These are phyloP conservation scores for Exidia glandulosa DNA, from an alignment of 768 basidiomycete genomes.

Conservation along the genomic window DNA sequence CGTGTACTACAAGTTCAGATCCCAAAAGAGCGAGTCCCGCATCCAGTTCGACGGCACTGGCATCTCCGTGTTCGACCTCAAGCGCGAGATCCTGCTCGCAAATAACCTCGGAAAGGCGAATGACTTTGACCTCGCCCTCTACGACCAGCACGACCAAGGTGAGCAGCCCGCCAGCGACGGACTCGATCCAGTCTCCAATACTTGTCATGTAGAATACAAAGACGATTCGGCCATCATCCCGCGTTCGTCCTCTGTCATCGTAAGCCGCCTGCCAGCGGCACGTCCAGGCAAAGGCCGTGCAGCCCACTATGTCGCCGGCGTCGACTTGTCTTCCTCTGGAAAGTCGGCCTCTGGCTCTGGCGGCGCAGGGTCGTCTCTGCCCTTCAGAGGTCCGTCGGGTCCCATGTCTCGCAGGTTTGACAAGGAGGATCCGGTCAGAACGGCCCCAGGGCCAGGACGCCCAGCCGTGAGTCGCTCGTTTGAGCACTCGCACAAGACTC, in stretches of 20 bases:
- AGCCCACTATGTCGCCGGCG: constrained; percentile 55
- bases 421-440: constrained; percentile 35
- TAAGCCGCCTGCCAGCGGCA: constrained; percentile 76
- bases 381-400: constrained; percentile 35
- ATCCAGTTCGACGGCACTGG: constrained; percentile 98
- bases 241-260: constrained; percentile 87
- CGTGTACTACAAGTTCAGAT: constrained; percentile 97
- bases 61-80: constrained; percentile 98
- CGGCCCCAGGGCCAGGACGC: constrained; percentile 18
- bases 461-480: background rate
- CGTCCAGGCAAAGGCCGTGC: constrained; percentile 78
- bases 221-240: constrained; percentile 90
- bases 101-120: constrained; percentile 94
- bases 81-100: constrained; percentile 94
- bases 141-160: constrained; percentile 92
- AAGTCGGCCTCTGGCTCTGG: constrained; percentile 29
- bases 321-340: constrained; percentile 3
- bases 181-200: background rate
- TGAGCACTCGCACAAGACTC: background rate
- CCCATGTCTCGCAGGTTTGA: constrained; percentile 85
- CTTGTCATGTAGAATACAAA: constrained; percentile 56
- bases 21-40: constrained; percentile 86
- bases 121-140: constrained; percentile 89
- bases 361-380: constrained; percentile 18
- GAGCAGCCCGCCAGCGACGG: constrained; percentile 6